Evolutionary conservation across 768 basidiomycete genomes (phyloP).

Genomic region (Lactarius sanguifluus): DNA sequence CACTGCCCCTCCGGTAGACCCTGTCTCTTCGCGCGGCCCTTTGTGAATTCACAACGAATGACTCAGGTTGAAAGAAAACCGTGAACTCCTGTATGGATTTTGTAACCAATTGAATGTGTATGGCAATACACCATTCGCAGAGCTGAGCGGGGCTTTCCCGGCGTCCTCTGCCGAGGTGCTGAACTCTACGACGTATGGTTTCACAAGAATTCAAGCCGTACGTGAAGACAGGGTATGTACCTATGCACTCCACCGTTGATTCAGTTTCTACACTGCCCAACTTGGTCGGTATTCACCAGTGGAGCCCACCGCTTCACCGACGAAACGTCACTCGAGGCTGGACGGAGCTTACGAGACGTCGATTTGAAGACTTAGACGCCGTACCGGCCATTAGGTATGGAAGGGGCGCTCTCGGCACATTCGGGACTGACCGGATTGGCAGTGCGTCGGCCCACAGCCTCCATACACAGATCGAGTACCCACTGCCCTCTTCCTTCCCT

Average conservation of each 20-base stretch:
- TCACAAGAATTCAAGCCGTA: slow-evolving; percentile 39
- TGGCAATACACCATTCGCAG: slow-evolving; percentile 52
- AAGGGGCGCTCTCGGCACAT: neutral
- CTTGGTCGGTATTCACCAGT: slow-evolving; percentile 12
- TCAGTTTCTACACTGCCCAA: slow-evolving; percentile 7
- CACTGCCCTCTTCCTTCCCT: slow-evolving; percentile 62
- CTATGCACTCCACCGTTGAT: slow-evolving; percentile 1
- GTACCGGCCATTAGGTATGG: slow-evolving; percentile 43
- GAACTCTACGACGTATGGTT: slow-evolving; percentile 37
- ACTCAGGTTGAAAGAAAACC: slow-evolving; percentile 40
- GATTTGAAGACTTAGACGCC: slow-evolving; percentile 45
- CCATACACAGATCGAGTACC: slow-evolving; percentile 50
- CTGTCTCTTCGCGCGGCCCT: neutral
- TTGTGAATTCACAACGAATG: neutral
- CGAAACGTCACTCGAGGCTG: slow-evolving; percentile 64
- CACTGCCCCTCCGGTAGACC: slow-evolving; percentile 37
- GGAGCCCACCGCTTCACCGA: slow-evolving; percentile 40
- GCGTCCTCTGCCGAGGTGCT: slow-evolving; percentile 36
- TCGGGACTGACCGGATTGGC: neutral
- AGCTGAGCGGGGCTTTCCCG: slow-evolving; percentile 57
- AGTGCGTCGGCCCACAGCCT: slow-evolving; percentile 32
- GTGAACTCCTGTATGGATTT: slow-evolving; percentile 44
- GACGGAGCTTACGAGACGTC: slow-evolving; percentile 37
- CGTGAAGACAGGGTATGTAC: slow-evolving; percentile 10
- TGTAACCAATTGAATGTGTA: slow-evolving; percentile 53